Conservation (phyloP, 345 rosid genomes). For the Arabidopsis thaliana region DNA sequence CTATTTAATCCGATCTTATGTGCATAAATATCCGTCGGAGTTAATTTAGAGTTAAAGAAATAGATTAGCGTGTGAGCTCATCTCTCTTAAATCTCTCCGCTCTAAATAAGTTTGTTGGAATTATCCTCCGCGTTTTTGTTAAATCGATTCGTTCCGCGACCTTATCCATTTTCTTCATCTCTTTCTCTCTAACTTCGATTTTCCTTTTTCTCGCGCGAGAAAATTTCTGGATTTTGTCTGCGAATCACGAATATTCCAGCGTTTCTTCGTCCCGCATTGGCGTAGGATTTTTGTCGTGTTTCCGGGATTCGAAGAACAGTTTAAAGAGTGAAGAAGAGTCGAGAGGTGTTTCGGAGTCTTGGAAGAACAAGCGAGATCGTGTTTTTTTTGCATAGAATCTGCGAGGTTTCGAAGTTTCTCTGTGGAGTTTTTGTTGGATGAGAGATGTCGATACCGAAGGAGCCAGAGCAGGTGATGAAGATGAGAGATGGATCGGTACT, state of each 20-base stretch:
- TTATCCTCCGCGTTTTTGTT: constrained; percentile 8
- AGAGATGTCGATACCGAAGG: constrained; percentile 81
- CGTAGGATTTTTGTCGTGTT: constrained; percentile 25
- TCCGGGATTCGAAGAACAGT: neutral
- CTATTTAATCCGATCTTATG: neutral
- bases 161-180: constrained; percentile 28
- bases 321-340: constrained; percentile 15
- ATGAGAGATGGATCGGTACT: constrained; percentile 92
- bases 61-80: constrained; percentile 35
- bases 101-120: constrained; percentile 1
- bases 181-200: constrained; percentile 3
- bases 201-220: constrained; percentile 27
- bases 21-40: neutral
- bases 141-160: constrained; percentile 38
- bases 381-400: neutral
- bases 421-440: constrained; percentile 17
- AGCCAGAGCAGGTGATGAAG: constrained; percentile 91
- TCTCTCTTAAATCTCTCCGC: constrained; percentile 18
- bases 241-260: constrained; percentile 39
- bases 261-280: constrained; percentile 36
- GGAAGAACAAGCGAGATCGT: neutral
- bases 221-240: neutral
- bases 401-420: constrained; percentile 4
- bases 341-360: constrained; percentile 16
- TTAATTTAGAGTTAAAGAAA: constrained; percentile 4